phyloP scores from a whole-genome alignment of 495 filamentous ascomycete genomes.

The Penicillium antarcticum region DNA sequence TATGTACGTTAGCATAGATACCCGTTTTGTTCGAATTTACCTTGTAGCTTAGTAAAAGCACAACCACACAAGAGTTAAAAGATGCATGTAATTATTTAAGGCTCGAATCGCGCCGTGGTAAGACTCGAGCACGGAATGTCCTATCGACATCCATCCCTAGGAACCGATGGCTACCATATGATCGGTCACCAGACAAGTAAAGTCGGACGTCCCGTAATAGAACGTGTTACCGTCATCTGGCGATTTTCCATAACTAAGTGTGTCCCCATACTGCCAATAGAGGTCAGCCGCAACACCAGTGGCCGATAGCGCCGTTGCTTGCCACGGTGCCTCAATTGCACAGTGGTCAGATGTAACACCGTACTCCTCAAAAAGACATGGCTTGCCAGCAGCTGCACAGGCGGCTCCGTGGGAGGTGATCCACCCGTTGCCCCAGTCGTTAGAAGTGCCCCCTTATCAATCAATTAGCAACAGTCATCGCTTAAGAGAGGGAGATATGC shows the following conservation, averaged over 20 bases:
- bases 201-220: slow-evolving; percentile 54
- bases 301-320: slow-evolving; percentile 48
- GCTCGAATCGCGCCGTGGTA: too few relatives aligned
- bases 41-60: too few relatives aligned
- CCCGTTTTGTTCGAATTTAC: neutral
- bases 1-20: slow-evolving; percentile 16
- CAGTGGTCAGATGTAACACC: slow-evolving; percentile 45
- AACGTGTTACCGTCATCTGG: slow-evolving; percentile 61
- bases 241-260: slow-evolving; percentile 52
- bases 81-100: too few relatives aligned
- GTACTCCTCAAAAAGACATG: slow-evolving; percentile 69
- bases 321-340: slow-evolving; percentile 54
- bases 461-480: slow-evolving; percentile 8
- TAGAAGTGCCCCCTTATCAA: slow-evolving; percentile 36
- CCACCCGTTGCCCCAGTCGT: slow-evolving; percentile 54
- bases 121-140: neutral
- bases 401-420: slow-evolving; percentile 56
- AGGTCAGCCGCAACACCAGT: slow-evolving; percentile 53
- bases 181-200: slow-evolving; percentile 53
- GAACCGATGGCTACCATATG: slow-evolving; percentile 49
- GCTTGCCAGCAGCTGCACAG: slow-evolving; percentile 56
- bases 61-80: too few relatives aligned
- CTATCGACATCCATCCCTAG: neutral
- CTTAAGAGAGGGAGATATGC: slow-evolving; percentile 40
- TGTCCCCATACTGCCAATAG: slow-evolving; percentile 66